Evolutionary conservation across 2,329 filamentous ascomycete species (phyloP).

Genomic region (Botrytis byssoidea): DNA sequence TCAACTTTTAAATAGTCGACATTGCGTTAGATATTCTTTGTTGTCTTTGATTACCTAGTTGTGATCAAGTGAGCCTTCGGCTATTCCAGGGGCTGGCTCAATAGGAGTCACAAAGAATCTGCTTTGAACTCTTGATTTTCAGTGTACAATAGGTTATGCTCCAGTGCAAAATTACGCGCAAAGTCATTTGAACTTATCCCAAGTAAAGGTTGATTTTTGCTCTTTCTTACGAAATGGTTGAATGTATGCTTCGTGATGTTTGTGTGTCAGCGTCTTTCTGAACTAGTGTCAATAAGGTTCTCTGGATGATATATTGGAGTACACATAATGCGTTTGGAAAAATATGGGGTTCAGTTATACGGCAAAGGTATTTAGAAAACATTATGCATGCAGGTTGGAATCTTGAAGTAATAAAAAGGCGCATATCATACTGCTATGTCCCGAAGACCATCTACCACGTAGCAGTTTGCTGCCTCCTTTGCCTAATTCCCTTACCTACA

Average conservation of each 20-base stretch:
- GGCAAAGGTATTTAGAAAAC: neutral
- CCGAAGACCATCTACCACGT: neutral
- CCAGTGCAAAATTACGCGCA: neutral
- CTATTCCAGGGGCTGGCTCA: neutral
- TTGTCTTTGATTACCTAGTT: neutral
- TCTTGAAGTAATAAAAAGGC: neutral
- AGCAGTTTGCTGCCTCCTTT: neutral
- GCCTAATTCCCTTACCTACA: neutral
- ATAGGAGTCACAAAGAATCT: neutral
- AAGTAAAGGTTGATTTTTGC: neutral
- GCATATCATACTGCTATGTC: no score
- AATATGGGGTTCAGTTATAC: neutral
- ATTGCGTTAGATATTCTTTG: neutral
- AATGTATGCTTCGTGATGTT: neutral
- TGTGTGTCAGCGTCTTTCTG: neutral
- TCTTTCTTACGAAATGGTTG: neutral
- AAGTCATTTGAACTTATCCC: neutral
- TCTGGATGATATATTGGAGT: neutral
- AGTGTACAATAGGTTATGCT: neutral
- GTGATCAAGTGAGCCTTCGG: neutral
- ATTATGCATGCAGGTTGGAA: rapidly evolving
- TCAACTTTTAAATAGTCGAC: neutral
- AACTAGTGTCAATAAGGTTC: neutral
- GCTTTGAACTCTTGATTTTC: neutral
- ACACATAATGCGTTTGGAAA: neutral